These are phyloP conservation scores for Phytophthora kernoviae DNA, from an alignment of 352 stramenopile species.

Conservation along the genomic window DNA sequence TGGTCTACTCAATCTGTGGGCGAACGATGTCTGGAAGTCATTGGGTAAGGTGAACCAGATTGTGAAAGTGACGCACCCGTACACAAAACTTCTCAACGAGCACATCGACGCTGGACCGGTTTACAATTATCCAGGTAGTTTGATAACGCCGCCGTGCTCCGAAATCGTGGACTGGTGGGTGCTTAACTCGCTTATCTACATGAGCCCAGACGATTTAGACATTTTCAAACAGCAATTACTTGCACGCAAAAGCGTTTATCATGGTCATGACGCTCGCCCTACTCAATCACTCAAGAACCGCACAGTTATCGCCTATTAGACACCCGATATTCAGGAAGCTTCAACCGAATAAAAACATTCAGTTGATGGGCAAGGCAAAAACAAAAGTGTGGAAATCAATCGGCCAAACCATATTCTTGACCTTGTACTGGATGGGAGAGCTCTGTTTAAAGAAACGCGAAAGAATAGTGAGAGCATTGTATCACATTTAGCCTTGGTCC, in stretches of 20 bases:
- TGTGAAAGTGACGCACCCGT: constrained; percentile 1
- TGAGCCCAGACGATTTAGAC: constrained; percentile 30
- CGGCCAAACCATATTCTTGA: too few relatives aligned
- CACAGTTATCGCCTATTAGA: constrained; percentile 39
- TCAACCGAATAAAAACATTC: too few relatives aligned
- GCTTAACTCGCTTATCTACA: constrained; percentile 38
- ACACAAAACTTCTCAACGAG: constrained; percentile 8
- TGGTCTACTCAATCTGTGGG: constrained; percentile 12
- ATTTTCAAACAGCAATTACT: constrained; percentile 29
- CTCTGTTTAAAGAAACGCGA: too few relatives aligned
- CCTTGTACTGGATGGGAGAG: too few relatives aligned
- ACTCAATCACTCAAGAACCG: constrained; percentile 46
- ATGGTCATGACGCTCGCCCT: constrained; percentile 38
- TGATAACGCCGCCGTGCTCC: constrained; percentile 49
- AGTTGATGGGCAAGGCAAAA: too few relatives aligned
- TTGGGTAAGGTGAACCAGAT: constrained; percentile 17
- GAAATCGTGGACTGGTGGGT: constrained; percentile 56
- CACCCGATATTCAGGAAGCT: not conserved
- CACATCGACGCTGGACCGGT: constrained; percentile 28
- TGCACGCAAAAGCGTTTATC: constrained; percentile 21
- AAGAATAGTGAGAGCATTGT: too few relatives aligned
- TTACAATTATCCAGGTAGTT: constrained; percentile 50
- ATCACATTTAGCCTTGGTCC: too few relatives aligned
- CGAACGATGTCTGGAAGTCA: constrained; percentile 18
- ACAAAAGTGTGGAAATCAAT: too few relatives aligned